Evolutionary conservation across 768 basidiomycete species (phyloP).

Genomic region (Rhodotorula paludigena): DNA sequence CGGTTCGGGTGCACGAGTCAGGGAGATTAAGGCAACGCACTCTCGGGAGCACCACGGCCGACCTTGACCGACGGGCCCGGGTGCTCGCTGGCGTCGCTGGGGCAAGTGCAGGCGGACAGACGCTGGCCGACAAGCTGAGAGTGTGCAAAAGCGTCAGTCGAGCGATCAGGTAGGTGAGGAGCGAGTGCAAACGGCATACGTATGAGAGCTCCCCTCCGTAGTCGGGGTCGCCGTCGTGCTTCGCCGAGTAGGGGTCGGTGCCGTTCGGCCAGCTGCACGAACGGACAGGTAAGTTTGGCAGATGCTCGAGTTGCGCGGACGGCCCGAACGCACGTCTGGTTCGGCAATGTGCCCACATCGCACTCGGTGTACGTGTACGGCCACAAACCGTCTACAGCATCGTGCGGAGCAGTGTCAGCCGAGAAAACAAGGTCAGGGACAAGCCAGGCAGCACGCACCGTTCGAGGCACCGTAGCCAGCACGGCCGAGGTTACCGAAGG

Average conservation of each 20-base stretch:
- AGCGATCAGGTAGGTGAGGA: slow-evolving; percentile 45
- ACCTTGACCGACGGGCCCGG: slow-evolving; percentile 60
- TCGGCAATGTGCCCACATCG: slow-evolving; percentile 71
- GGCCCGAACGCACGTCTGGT: slow-evolving; percentile 46
- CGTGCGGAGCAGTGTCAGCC: not conserved
- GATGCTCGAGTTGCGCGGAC: too few relatives aligned
- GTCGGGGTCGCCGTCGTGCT: slow-evolving; percentile 48
- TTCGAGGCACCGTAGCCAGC: slow-evolving; percentile 86
- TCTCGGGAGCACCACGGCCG: slow-evolving; percentile 79
- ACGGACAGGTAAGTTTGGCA: too few relatives aligned
- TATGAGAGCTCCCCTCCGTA: slow-evolving; percentile 44
- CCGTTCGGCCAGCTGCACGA: slow-evolving; percentile 54
- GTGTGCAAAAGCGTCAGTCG: too few relatives aligned
- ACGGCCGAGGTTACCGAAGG: slow-evolving; percentile 65
- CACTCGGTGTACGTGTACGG: slow-evolving; percentile 60
- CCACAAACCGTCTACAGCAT: slow-evolving; percentile 58
- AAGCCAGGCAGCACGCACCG: not conserved
- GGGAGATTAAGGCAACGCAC: not conserved
- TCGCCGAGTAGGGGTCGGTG: slow-evolving; percentile 58
- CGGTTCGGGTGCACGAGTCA: too few relatives aligned
- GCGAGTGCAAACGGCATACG: not conserved
- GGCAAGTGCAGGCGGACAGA: slow-evolving; percentile 79
- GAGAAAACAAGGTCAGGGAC: not conserved
- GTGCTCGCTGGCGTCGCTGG: slow-evolving; percentile 63
- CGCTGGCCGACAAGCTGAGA: slow-evolving; percentile 77